A percentile compares a stretch with the other conserved stretches of the same genome.
phyloP scores from a whole-genome alignment of 306 rosid species.

The Trifolium subterraneum region DNA sequence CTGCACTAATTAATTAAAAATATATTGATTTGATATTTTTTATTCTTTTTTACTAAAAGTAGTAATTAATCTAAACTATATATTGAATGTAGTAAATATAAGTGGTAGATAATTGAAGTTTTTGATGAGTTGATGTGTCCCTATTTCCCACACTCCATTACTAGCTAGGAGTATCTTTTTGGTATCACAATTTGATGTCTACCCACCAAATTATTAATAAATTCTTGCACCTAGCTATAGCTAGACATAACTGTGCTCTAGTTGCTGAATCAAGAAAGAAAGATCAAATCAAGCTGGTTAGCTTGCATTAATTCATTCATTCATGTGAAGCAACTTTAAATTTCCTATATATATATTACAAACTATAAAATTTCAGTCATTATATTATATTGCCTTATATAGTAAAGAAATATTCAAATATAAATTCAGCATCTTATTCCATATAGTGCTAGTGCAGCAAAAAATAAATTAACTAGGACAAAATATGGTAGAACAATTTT shows the following conservation, averaged over 20 bases:
- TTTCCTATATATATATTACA: neutral
- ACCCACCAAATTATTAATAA: conserved; percentile 6
- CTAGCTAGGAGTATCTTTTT: neutral
- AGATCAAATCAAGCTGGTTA: neutral
- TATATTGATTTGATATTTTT: neutral
- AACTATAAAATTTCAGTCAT: neutral
- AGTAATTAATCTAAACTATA: neutral
- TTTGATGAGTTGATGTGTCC: neutral
- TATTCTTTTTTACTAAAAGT: too few relatives aligned
- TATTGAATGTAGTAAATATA: neutral
- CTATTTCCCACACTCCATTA: neutral
- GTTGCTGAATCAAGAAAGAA: neutral
- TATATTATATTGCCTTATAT: neutral
- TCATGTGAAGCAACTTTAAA: neutral
- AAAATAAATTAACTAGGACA: too few relatives aligned
- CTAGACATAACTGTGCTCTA: neutral
- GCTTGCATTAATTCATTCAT: neutral
- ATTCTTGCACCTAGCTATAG: neutral
- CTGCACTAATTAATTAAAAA: neutral
- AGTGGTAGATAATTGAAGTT: neutral
- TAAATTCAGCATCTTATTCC: neutral
- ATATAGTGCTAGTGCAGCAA: neutral
- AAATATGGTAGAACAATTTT: too few relatives aligned
- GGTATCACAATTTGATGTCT: neutral
- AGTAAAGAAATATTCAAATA: neutral